A percentile compares a stretch with the other conserved stretches of the same genome.
Evolutionary conservation across 2,329 filamentous ascomycete species (phyloP).

Genomic region (Cordyceps cateniannulata): DNA sequence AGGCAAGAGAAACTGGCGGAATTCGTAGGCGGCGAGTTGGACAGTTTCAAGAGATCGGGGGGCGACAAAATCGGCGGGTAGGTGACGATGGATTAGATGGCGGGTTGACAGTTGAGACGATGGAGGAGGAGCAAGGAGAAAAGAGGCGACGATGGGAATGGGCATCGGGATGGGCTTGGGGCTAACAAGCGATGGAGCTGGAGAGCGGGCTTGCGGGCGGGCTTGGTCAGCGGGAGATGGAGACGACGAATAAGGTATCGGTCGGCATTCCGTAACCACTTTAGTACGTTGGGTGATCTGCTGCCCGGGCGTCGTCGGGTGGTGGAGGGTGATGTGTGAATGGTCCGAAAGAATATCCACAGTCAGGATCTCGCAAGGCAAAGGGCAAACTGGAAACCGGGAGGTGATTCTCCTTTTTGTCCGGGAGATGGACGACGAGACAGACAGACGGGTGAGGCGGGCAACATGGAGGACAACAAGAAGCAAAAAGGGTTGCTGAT

Average conservation of each 20-base stretch:
- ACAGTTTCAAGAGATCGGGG: not conserved
- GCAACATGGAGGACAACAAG: not conserved
- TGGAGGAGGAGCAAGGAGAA: not conserved
- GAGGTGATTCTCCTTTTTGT: no score
- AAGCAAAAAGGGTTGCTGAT: not conserved
- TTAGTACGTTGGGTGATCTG: not conserved
- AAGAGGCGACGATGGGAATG: not conserved
- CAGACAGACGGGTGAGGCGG: not conserved
- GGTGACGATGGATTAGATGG: not conserved
- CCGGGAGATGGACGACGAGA: not conserved
- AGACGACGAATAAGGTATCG: not conserved
- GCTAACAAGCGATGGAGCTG: slow-evolving; percentile 1
- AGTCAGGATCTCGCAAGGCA: not conserved
- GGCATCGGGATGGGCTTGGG: not conserved
- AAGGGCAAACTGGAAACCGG: not conserved
- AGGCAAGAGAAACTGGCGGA: not conserved
- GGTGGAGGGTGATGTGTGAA: no score
- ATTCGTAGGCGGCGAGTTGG: not conserved
- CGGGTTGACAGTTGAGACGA: not conserved
- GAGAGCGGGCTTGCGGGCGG: not conserved
- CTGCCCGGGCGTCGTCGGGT: no score
- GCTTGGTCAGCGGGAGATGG: slow-evolving; percentile 6
- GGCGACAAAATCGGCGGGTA: not conserved
- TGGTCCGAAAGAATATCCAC: not conserved
- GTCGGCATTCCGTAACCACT: no score